Evolutionary conservation across 768 basidiomycete genomes (phyloP).

Genomic region (Multifurca ochricompacta): DNA sequence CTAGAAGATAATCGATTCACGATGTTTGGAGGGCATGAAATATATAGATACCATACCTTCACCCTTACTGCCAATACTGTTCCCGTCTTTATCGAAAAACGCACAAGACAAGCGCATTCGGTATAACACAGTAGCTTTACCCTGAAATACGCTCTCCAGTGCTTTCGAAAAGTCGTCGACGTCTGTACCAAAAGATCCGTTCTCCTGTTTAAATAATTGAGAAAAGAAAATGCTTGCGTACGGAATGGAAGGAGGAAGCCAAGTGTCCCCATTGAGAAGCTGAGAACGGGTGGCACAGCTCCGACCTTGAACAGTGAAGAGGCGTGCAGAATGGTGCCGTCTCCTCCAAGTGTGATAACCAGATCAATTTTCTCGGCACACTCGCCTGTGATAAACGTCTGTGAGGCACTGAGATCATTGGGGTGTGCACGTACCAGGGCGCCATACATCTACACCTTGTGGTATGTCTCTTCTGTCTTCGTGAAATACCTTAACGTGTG

Average conservation of each 20-base stretch:
- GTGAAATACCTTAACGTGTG: slow-evolving; percentile 27
- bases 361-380: slow-evolving; percentile 66
- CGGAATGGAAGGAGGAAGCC: slow-evolving; percentile 93
- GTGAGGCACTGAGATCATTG: neutral
- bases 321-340: slow-evolving; percentile 91
- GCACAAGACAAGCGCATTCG: slow-evolving; percentile 86
- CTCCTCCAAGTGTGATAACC: slow-evolving; percentile 87
- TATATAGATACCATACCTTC: slow-evolving; percentile 50
- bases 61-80: slow-evolving; percentile 46
- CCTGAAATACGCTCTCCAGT: slow-evolving; percentile 68
- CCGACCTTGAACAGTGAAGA: slow-evolving; percentile 84
- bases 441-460: slow-evolving; percentile 45
- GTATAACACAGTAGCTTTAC: slow-evolving; percentile 75
- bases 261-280: slow-evolving; percentile 88
- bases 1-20: slow-evolving; percentile 31
- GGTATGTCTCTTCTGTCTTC: slow-evolving; percentile 42
- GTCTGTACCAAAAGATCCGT: slow-evolving; percentile 38
- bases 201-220: neutral
- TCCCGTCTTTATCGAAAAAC: slow-evolving; percentile 55
- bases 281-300: slow-evolving; percentile 87
- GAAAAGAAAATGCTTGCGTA: slow-evolving; percentile 36
- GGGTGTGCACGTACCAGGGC: slow-evolving; percentile 38
- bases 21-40: neutral
- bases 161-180: slow-evolving; percentile 82
- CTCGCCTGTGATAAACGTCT: slow-evolving; percentile 26